Evolutionary conservation across 1,139 yeast genomes (phyloP).

Genomic region (Suhomyces taliae): DNA sequence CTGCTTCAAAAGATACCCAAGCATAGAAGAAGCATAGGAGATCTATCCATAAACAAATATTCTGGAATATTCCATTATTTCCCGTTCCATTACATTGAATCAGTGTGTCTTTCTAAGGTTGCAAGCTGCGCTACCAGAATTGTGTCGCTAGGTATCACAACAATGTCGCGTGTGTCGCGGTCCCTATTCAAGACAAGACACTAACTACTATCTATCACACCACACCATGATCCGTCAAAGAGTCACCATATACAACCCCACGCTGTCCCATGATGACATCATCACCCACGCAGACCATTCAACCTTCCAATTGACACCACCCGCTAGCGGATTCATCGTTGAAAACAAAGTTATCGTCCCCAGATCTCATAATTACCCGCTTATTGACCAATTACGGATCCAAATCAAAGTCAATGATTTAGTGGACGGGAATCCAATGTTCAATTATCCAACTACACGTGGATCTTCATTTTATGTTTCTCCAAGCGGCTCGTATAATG

Average conservation of each 20-base stretch:
- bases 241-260: conserved; percentile 34
- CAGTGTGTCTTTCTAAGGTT: too few species aligned
- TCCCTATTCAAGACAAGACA: neutral
- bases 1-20: too few species aligned
- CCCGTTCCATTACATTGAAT: too few species aligned
- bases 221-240: conserved; percentile 28
- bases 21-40: too few species aligned
- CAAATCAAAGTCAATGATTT: conserved; percentile 17
- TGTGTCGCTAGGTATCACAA: neutral
- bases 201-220: neutral
- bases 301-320: conserved; percentile 2
- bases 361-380: conserved; percentile 2
- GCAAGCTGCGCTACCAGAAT: too few species aligned
- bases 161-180: neutral
- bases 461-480: conserved; percentile 30
- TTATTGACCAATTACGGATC: conserved; percentile 24
- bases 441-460: conserved; percentile 23
- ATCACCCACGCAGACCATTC: conserved; percentile 14
- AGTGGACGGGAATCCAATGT: conserved; percentile 16
- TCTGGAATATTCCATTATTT: too few species aligned
- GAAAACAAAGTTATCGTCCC: conserved; percentile 22
- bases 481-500: conserved; percentile 18
- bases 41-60: too few species aligned
- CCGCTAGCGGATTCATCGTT: conserved; percentile 17
- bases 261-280: conserved; percentile 26